phyloP scores from a whole-genome alignment of 1,139 yeast species.

The Barnettozyma hawaiiensis region DNA sequence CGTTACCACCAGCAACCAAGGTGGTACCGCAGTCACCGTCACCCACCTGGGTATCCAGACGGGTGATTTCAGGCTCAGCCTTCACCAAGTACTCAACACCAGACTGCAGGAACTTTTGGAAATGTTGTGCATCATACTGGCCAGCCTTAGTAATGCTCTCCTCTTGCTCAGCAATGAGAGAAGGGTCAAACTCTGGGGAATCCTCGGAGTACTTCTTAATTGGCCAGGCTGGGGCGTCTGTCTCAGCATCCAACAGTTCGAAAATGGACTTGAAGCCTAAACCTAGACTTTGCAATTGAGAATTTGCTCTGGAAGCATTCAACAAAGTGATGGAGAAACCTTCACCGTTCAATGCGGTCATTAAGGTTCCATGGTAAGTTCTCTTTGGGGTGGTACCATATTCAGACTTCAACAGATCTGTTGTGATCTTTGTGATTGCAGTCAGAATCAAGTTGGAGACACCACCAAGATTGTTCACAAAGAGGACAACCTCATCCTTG shows the following conservation, averaged over 20 bases:
- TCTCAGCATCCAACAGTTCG: conserved; percentile 56
- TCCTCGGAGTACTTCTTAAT: conserved; percentile 23
- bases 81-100: conserved; percentile 49
- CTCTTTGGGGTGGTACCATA: conserved; percentile 61
- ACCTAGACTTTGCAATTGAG: conserved; percentile 32
- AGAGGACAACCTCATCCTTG: conserved; percentile 59
- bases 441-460: conserved; percentile 71
- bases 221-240: conserved; percentile 83
- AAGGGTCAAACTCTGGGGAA: conserved; percentile 32
- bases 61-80: conserved; percentile 76
- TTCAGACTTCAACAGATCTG: conserved; percentile 37
- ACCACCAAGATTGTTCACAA: conserved; percentile 82
- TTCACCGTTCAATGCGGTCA: conserved; percentile 85
- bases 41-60: conserved; percentile 84
- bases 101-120: conserved; percentile 32
- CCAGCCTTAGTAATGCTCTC: conserved; percentile 38
- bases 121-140: conserved; percentile 30
- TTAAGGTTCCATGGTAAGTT: conserved; percentile 66
- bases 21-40: conserved; percentile 98
- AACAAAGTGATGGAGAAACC: conserved; percentile 80
- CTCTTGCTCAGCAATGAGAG: conserved; percentile 31
- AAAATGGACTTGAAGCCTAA: conserved; percentile 39
- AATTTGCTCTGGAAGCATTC: conserved; percentile 50
- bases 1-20: conserved; percentile 73
- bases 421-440: conserved; percentile 50